Percentiles rank a stretch among this genome's conserved stretches.
Conservation (phyloP, 208 protist genomes). For the Vickermania spadyakhi region DNA sequence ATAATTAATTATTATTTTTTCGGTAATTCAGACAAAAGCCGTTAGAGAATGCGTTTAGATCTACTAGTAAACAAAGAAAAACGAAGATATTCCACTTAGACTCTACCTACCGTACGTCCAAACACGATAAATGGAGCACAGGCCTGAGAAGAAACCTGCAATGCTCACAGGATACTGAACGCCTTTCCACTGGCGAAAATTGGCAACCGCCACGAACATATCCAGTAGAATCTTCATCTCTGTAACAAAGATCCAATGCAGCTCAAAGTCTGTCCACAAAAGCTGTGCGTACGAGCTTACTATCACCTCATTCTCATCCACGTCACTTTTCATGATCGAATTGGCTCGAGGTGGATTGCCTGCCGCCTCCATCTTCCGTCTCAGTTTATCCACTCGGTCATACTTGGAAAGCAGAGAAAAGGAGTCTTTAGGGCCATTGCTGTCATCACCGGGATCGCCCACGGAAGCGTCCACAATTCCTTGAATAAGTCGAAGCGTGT, state of each 20-base stretch:
- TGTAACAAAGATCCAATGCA: slow-evolving; percentile 87
- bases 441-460: slow-evolving; percentile 27
- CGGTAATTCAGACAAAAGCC: neutral
- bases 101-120: slow-evolving; percentile 83
- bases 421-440: slow-evolving; percentile 55
- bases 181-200: slow-evolving; percentile 43
- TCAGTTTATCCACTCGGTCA: slow-evolving; percentile 77
- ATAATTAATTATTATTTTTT: neutral
- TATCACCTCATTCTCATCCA: slow-evolving; percentile 43
- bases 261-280: slow-evolving; percentile 84
- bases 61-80: too few relatives aligned
- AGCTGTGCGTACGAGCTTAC: slow-evolving; percentile 74
- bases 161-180: slow-evolving; percentile 58
- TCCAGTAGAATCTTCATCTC: slow-evolving; percentile 81
- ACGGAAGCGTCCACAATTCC: slow-evolving; percentile 69
- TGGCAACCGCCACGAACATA: slow-evolving; percentile 75
- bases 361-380: slow-evolving; percentile 27
- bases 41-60: neutral
- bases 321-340: slow-evolving; percentile 13
- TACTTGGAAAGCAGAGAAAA: slow-evolving; percentile 84
- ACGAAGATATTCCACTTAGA: too few relatives aligned
- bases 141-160: slow-evolving; percentile 69
- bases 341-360: slow-evolving; percentile 12
- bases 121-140: slow-evolving; percentile 85
- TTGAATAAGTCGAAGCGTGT: slow-evolving; percentile 78